Percentiles rank a stretch among this genome's conserved stretches.
These are phyloP conservation scores for Metarhizium humberi DNA, from an alignment of 2,329 filamentous ascomycete genomes.

Conservation along the genomic window DNA sequence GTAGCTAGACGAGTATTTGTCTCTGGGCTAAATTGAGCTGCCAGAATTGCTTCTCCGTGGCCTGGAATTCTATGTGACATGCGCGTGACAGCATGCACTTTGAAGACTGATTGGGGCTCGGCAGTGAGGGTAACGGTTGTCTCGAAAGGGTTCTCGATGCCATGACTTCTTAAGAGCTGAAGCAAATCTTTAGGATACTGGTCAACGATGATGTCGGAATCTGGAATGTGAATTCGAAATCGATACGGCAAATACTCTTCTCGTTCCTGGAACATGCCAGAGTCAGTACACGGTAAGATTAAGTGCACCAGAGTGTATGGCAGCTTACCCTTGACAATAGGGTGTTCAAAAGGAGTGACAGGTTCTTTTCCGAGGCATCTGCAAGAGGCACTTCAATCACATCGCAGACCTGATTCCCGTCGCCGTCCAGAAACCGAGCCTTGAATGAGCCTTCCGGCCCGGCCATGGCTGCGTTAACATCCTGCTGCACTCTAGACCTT, in stretches of 20 bases:
- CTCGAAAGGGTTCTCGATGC: slow-evolving; percentile 49
- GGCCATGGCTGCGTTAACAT: slow-evolving; percentile 59
- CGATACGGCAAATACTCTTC: slow-evolving; percentile 54
- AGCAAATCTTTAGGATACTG: slow-evolving; percentile 47
- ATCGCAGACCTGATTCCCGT: slow-evolving; percentile 63
- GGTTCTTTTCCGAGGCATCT: slow-evolving; percentile 80
- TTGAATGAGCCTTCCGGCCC: slow-evolving; percentile 67
- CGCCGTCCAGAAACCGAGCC: slow-evolving; percentile 79
- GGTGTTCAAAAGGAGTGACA: slow-evolving; percentile 79
- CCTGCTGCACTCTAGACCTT: slow-evolving; percentile 63
- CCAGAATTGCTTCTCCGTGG: slow-evolving; percentile 84
- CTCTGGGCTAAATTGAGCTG: slow-evolving; percentile 75
- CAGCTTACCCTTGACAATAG: slow-evolving; percentile 59
- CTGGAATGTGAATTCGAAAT: slow-evolving; percentile 50
- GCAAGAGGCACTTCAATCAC: slow-evolving; percentile 67
- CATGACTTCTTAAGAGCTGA: slow-evolving; percentile 43
- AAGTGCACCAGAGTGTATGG: neutral
- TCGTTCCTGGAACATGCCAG: slow-evolving; percentile 27
- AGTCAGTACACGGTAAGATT: neutral
- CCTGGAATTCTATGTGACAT: slow-evolving; percentile 83
- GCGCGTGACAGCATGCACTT: slow-evolving; percentile 82
- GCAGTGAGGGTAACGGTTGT: slow-evolving; percentile 46
- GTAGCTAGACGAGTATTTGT: slow-evolving; percentile 72
- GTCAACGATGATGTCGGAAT: slow-evolving; percentile 42
- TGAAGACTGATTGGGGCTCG: slow-evolving; percentile 84